Evolutionary conservation across 2,329 filamentous ascomycete species (phyloP).

Genomic region (Dichotomopilus funicola): DNA sequence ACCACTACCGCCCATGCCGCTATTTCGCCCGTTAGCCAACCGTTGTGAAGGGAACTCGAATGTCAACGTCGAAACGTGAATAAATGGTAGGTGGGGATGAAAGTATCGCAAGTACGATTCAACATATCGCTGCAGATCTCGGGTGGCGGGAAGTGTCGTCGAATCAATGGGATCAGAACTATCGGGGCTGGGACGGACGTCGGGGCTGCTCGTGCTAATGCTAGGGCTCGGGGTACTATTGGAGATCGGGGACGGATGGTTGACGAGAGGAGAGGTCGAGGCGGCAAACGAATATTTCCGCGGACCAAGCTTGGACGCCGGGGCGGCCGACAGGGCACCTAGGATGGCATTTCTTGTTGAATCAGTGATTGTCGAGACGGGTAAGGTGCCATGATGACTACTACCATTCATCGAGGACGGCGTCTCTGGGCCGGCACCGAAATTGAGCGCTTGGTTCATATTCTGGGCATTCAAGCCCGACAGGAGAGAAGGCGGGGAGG

Average conservation of each 20-base stretch:
- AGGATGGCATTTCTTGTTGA: conserved; percentile 56
- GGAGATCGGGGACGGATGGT: conserved; percentile 39
- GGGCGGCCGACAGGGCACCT: conserved; percentile 46
- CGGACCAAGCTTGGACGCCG: conserved; percentile 48
- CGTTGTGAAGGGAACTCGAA: conserved; percentile 72
- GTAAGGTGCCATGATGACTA: conserved; percentile 50
- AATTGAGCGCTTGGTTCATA: conserved; percentile 60
- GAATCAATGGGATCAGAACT: conserved; percentile 38
- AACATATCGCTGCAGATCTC: conserved; percentile 84
- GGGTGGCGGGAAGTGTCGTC: conserved; percentile 66
- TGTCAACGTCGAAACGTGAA: conserved; percentile 84
- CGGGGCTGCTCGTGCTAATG: neutral
- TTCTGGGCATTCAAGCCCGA: conserved; percentile 56
- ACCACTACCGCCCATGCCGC: conserved; percentile 68
- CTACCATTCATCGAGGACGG: conserved; percentile 65
- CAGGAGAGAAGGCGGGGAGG: conserved; percentile 67
- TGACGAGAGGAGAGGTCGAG: conserved; percentile 48
- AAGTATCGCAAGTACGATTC: conserved; percentile 86
- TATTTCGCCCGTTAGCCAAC: conserved; percentile 53
- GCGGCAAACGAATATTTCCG: conserved; percentile 60
- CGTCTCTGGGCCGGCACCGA: conserved; percentile 61
- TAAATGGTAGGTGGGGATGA: conserved; percentile 89
- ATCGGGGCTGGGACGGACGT: conserved; percentile 28
- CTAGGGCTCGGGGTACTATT: neutral
- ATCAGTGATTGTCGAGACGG: conserved; percentile 59